Percentiles rank a stretch among this genome's conserved stretches.
Conservation (phyloP, 225 moss, liverwort and hornwort genomes). For the Pseudisothecium myosuroides region DNA sequence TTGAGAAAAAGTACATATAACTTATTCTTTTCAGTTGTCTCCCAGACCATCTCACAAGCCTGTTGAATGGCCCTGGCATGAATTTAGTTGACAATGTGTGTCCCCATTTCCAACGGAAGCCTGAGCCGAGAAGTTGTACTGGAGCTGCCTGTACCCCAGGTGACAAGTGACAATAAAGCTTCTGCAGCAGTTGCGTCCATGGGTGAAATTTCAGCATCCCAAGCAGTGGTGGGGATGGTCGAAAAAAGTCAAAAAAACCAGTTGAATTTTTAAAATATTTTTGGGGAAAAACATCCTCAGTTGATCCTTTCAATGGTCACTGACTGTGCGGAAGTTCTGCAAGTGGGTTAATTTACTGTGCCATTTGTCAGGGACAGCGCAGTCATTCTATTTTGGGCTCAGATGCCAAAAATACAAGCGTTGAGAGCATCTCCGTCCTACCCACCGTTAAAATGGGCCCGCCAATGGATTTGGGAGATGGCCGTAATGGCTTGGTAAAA, state of each 20-base stretch:
- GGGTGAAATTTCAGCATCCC: background rate
- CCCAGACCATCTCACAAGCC: too few species aligned
- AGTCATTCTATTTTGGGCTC: background rate
- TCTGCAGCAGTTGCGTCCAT: too few species aligned
- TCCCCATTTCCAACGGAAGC: background rate
- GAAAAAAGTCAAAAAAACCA: background rate
- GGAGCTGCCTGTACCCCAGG: background rate
- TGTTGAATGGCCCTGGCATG: too few species aligned
- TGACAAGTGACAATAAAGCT: background rate
- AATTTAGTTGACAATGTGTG: background rate
- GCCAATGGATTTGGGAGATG: too few species aligned
- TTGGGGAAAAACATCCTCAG: background rate
- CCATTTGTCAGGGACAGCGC: background rate
- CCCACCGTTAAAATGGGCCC: too few species aligned
- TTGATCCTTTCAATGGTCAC: background rate
- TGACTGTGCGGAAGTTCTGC: background rate
- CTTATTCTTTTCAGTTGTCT: background rate
- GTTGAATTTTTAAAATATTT: background rate
- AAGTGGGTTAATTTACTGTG: background rate
- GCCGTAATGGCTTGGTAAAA: too few species aligned
- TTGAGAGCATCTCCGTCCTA: background rate
- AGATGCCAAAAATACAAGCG: background rate
- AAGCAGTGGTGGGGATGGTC: too few species aligned
- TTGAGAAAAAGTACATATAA: too few species aligned
- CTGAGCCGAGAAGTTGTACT: background rate